phyloP scores from a whole-genome alignment of 169 alveolate genomes.

The Plasmodium relictum region DNA sequence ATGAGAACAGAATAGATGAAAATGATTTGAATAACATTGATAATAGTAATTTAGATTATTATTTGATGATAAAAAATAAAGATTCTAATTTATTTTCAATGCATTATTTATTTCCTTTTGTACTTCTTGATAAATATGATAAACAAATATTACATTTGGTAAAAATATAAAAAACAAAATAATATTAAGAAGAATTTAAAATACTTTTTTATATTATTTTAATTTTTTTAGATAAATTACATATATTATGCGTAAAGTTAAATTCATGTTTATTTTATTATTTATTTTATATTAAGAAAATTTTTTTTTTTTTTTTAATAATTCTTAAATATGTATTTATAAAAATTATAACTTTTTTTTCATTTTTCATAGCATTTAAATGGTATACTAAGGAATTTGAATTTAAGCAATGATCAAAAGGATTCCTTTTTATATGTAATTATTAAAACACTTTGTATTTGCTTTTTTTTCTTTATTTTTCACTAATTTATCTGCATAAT shows the following conservation, averaged over 20 bases:
- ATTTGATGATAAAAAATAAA: constrained; percentile 68
- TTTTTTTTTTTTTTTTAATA: too few species aligned
- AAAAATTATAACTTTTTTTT: background rate
- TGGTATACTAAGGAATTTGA: constrained; percentile 14
- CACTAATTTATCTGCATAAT: too few species aligned
- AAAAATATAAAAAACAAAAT: background rate
- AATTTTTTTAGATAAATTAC: too few species aligned
- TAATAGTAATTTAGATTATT: background rate
- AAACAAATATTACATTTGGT: constrained; percentile 22
- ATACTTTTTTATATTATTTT: background rate
- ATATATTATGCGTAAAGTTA: too few species aligned
- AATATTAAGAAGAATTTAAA: background rate
- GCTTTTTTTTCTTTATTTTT: background rate
- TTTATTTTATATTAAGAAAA: too few species aligned
- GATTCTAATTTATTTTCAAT: constrained; percentile 60
- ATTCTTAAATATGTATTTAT: background rate
- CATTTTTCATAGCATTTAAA: constrained; percentile 33
- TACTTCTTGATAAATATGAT: constrained; percentile 41
- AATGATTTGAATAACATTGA: background rate
- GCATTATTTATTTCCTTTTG: constrained; percentile 71
- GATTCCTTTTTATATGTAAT: constrained; percentile 53
- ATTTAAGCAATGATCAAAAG: constrained; percentile 18
- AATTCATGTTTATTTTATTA: too few species aligned
- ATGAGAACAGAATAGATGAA: background rate
- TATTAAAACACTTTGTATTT: background rate